Percentiles rank a stretch among this genome's conserved stretches.
Conservation (phyloP, 2,329 filamentous ascomycete species). For the Monilinia laxa region DNA sequence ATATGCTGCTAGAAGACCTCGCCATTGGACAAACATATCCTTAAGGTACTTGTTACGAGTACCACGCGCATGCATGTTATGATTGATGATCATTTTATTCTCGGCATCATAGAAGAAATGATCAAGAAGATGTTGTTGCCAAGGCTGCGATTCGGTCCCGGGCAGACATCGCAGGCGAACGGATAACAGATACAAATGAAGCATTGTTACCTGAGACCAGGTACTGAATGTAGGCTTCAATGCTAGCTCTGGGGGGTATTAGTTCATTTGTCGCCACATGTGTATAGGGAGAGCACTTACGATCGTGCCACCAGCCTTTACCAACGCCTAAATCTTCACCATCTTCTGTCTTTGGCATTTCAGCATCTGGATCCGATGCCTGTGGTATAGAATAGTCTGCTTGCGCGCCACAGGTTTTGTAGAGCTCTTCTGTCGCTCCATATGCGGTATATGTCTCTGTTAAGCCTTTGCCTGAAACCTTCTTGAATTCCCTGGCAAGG, state of each 20-base stretch:
- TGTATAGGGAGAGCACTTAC: constrained; percentile 50
- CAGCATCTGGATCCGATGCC: constrained; percentile 51
- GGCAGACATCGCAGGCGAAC: constrained; percentile 80
- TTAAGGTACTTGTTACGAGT: constrained; percentile 70
- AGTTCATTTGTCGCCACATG: constrained; percentile 6
- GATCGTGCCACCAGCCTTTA: constrained; percentile 76
- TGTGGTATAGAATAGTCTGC: constrained; percentile 36
- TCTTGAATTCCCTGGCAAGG: constrained; percentile 25
- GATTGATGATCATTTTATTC: constrained; percentile 76
- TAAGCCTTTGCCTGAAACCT: constrained; percentile 31
- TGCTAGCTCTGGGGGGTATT: constrained; percentile 59
- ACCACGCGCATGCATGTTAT: constrained; percentile 62
- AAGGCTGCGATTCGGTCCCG: constrained; percentile 64
- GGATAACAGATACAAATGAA: constrained; percentile 91
- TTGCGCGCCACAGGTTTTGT: constrained; percentile 35
- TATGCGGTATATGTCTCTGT: constrained; percentile 76
- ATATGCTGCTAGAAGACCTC: constrained; percentile 79
- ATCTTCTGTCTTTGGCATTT: constrained; percentile 68
- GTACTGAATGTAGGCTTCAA: constrained; percentile 87
- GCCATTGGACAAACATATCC: constrained; percentile 91
- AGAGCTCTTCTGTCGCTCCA: constrained; percentile 71
- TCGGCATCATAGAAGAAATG: constrained; percentile 93
- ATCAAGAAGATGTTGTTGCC: constrained; percentile 89
- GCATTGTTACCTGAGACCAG: constrained; percentile 93
- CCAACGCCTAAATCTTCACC: constrained; percentile 81